phyloP scores from a whole-genome alignment of 2,329 filamentous ascomycete genomes.

The Fonsecaea nubica region DNA sequence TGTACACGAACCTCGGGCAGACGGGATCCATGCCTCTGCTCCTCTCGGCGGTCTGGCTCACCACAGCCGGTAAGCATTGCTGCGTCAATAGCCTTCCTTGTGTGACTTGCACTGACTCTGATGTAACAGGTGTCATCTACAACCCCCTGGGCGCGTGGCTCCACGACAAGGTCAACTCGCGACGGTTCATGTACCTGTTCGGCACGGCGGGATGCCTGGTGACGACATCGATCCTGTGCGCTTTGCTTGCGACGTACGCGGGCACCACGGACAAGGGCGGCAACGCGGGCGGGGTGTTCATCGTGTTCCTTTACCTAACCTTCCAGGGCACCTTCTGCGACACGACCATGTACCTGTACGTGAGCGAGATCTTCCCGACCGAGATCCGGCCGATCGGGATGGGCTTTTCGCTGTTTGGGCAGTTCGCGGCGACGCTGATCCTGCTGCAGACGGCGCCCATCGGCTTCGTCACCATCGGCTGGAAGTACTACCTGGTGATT shows the following conservation, averaged over 20 bases:
- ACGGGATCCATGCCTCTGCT: slow-evolving; percentile 51
- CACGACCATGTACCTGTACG: slow-evolving; percentile 58
- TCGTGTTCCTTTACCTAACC: slow-evolving; percentile 54
- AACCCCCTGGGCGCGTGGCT: slow-evolving; percentile 51
- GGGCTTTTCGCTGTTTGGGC: slow-evolving; percentile 59
- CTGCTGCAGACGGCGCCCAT: slow-evolving; percentile 55
- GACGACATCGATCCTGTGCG: slow-evolving; percentile 49
- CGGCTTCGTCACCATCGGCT: slow-evolving; percentile 55
- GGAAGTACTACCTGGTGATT: slow-evolving; percentile 54
- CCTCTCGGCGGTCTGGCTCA: slow-evolving; percentile 55
- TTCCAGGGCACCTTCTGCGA: slow-evolving; percentile 58
- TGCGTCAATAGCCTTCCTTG: too few species aligned
- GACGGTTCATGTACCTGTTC: slow-evolving; percentile 52
- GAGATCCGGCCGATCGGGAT: slow-evolving; percentile 61
- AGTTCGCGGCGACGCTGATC: slow-evolving; percentile 58
- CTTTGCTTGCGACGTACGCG: slow-evolving; percentile 46
- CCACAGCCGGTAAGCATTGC: slow-evolving; percentile 48
- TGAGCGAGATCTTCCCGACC: slow-evolving; percentile 55
- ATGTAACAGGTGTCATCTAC: slow-evolving; percentile 43
- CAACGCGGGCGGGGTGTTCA: slow-evolving; percentile 48
- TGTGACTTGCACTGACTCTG: not conserved
- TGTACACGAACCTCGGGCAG: slow-evolving; percentile 49
- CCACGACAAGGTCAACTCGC: slow-evolving; percentile 50
- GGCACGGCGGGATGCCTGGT: slow-evolving; percentile 51
- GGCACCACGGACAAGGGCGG: slow-evolving; percentile 46